Conservation (phyloP, 2,329 filamentous ascomycete genomes). For the Colletotrichum sp. region DNA sequence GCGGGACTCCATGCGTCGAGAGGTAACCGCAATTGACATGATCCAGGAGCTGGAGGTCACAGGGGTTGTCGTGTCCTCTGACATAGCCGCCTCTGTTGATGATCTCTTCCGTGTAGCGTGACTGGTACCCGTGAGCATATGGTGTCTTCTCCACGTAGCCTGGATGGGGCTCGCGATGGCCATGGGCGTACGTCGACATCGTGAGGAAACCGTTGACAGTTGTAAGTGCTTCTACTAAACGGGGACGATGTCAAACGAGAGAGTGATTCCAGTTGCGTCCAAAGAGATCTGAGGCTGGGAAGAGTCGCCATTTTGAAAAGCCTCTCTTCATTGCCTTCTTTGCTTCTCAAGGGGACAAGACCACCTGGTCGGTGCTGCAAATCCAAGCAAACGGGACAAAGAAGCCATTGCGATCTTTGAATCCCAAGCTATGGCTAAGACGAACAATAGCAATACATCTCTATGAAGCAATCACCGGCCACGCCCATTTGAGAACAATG, state of each 20-base stretch:
- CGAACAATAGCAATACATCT: background rate
- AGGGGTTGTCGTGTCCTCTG: background rate
- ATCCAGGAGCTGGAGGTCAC: slow-evolving; percentile 28
- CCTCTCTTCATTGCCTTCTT: background rate
- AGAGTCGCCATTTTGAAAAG: background rate
- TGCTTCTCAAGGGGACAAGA: background rate
- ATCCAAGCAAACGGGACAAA: background rate
- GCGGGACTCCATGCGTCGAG: slow-evolving; percentile 54
- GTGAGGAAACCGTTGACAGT: background rate
- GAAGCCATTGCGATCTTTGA: background rate
- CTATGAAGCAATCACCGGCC: background rate
- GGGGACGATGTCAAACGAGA: background rate
- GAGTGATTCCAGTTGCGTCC: background rate
- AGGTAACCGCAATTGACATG: slow-evolving; percentile 64
- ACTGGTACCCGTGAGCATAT: slow-evolving; percentile 16
- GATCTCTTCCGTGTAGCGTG: slow-evolving; percentile 12
- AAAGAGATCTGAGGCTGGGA: background rate
- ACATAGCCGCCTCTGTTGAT: background rate
- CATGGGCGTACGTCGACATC: background rate
- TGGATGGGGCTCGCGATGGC: background rate
- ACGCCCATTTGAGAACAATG: background rate
- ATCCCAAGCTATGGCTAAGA: background rate
- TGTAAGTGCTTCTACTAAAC: background rate
- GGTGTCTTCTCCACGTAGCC: slow-evolving; percentile 5
- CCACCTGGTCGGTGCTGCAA: background rate